Percentiles rank a stretch among this genome's conserved stretches.
Conservation (phyloP, 1,284 basidiomycete genomes). For the Papiliotrema laurentii region DNA sequence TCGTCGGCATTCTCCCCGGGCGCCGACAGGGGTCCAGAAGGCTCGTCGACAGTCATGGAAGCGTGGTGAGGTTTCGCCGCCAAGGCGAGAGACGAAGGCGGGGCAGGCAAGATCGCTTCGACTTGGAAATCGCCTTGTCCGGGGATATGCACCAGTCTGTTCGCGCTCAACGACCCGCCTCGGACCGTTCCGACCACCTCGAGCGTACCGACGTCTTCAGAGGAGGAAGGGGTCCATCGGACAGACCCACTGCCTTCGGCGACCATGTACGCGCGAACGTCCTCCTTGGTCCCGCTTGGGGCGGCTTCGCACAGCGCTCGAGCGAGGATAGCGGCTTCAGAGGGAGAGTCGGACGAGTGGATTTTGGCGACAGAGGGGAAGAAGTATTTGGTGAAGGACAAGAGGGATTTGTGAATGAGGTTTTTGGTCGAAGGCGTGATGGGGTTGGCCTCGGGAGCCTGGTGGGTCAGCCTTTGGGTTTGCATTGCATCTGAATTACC, state of each 20-base stretch:
- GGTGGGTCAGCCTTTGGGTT: neutral
- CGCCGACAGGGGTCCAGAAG: constrained; percentile 34
- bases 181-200: constrained; percentile 79
- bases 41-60: constrained; percentile 27
- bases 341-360: constrained; percentile 49
- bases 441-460: constrained; percentile 40
- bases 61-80: constrained; percentile 31
- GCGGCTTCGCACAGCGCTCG: constrained; percentile 74
- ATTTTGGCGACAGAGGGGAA: constrained; percentile 71
- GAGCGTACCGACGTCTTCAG: constrained; percentile 52
- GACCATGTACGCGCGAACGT: constrained; percentile 73
- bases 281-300: constrained; percentile 58
- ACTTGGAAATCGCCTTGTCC: constrained; percentile 86
- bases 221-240: constrained; percentile 54
- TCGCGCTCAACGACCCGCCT: constrained; percentile 71
- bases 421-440: constrained; percentile 56
- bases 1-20: constrained; percentile 74
- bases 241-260: constrained; percentile 58
- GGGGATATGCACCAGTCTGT: constrained; percentile 83
- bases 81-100: constrained; percentile 20
- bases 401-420: constrained; percentile 72
- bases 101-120: constrained; percentile 51
- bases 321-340: constrained; percentile 66
- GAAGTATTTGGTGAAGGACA: constrained; percentile 93
- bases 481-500: neutral